Conservation (phyloP, 805 yeast species). For the Vanderwaltozyma tropicalis region DNA sequence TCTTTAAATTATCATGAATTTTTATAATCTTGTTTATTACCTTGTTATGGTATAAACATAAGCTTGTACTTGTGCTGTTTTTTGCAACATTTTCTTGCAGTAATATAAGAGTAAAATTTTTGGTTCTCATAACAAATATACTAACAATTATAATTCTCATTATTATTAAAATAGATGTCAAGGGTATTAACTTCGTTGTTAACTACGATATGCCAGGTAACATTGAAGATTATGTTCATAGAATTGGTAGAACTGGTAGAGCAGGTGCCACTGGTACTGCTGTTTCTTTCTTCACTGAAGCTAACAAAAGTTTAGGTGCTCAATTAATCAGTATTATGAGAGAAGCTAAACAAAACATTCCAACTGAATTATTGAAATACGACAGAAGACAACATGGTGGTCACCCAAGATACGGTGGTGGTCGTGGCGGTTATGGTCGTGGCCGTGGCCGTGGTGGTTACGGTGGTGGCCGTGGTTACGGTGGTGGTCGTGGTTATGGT, state of each 20-base stretch:
- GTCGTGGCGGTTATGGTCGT: slow-evolving; percentile 39
- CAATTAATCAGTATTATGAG: slow-evolving; percentile 80
- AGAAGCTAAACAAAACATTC: slow-evolving; percentile 90
- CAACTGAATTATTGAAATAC: slow-evolving; percentile 66
- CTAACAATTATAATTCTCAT: slow-evolving; percentile 4
- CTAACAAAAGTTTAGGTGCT: slow-evolving; percentile 78
- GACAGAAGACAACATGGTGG: slow-evolving; percentile 61
- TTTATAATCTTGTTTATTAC: background rate
- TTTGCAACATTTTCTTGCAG: background rate
- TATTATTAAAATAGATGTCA: slow-evolving; percentile 58
- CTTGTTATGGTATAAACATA: background rate
- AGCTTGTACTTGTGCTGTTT: background rate
- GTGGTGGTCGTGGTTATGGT: slow-evolving; percentile 30
- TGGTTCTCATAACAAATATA: background rate
- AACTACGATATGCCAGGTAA: slow-evolving; percentile 97
- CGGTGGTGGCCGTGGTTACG: slow-evolving; percentile 31
- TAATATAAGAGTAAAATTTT: background rate
- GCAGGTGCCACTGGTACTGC: slow-evolving; percentile 97
- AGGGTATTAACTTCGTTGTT: slow-evolving; percentile 88
- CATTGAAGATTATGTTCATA: slow-evolving; percentile 96
- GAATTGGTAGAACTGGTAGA: slow-evolving; percentile 99
- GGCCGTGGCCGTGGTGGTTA: slow-evolving; percentile 31
- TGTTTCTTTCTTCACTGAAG: slow-evolving; percentile 84
- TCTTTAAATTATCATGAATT: slow-evolving; percentile 1
- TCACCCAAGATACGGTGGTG: slow-evolving; percentile 47